These are phyloP conservation scores for Penicillium sclerotiorum DNA, from an alignment of 2,329 filamentous ascomycete genomes.

Conservation along the genomic window DNA sequence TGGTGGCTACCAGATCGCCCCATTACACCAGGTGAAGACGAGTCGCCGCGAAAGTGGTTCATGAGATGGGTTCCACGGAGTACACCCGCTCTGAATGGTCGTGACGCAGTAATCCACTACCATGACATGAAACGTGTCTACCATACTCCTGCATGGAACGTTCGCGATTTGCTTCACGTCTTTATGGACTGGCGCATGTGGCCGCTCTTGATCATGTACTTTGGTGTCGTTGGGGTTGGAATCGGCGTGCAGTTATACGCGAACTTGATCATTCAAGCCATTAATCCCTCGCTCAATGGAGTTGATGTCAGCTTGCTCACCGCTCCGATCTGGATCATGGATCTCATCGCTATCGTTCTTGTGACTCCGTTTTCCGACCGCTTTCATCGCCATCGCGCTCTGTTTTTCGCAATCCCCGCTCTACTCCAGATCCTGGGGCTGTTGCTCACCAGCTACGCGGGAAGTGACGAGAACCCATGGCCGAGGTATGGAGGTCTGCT, in stretches of 20 bases:
- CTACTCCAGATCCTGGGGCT: conserved; percentile 81
- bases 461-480: conserved; percentile 66
- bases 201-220: conserved; percentile 88
- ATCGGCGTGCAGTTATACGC: conserved; percentile 89
- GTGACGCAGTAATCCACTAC: conserved; percentile 81
- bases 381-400: conserved; percentile 75
- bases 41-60: conserved; percentile 36
- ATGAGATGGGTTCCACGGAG: conserved; percentile 68
- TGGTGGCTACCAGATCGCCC: conserved; percentile 93
- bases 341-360: conserved; percentile 82
- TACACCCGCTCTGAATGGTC: conserved; percentile 71
- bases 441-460: conserved; percentile 75
- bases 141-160: conserved; percentile 70
- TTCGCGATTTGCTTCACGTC: conserved; percentile 70
- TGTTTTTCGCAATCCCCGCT: conserved; percentile 78
- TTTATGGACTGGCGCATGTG: conserved; percentile 85
- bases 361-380: conserved; percentile 84
- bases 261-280: conserved; percentile 80
- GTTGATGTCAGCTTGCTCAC: conserved; percentile 80
- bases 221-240: conserved; percentile 88
- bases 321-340: conserved; percentile 93
- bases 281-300: conserved; percentile 71
- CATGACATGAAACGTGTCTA: conserved; percentile 80
- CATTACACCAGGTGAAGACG: conserved; percentile 59
- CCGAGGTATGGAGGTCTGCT: conserved; percentile 85